A percentile compares a stretch with the other conserved stretches of the same genome.
Evolutionary conservation across 1,284 basidiomycete species (phyloP).

Genomic region (Irpex sp.): DNA sequence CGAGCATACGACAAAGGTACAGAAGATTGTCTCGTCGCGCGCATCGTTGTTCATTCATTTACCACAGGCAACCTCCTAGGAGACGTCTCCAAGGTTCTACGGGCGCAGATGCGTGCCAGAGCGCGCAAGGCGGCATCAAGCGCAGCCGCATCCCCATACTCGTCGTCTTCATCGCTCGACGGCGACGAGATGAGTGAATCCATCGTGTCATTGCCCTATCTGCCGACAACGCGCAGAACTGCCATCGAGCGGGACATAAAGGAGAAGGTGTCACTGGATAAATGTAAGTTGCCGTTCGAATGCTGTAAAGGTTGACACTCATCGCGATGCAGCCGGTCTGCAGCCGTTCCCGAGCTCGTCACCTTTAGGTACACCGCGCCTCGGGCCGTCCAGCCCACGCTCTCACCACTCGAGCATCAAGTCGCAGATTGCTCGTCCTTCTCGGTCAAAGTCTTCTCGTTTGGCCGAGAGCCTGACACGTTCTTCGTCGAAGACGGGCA

Average conservation of each 20-base stretch:
- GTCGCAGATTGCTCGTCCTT: neutral
- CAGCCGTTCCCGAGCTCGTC: neutral
- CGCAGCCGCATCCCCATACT: neutral
- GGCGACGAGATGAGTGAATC: neutral
- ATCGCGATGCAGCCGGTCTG: neutral
- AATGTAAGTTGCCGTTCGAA: neutral
- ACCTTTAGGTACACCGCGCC: neutral
- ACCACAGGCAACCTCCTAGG: neutral
- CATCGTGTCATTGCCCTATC: neutral
- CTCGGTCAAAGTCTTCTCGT: slow-evolving; percentile 1
- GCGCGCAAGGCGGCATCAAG: neutral
- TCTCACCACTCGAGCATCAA: neutral
- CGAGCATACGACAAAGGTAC: neutral
- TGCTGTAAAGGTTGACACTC: neutral
- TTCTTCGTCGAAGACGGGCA: neutral
- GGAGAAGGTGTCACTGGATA: neutral
- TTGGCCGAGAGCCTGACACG: neutral
- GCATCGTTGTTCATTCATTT: neutral
- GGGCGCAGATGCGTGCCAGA: neutral
- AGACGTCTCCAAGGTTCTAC: neutral
- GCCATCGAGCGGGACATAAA: neutral
- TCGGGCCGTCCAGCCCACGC: neutral
- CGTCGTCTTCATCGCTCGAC: neutral
- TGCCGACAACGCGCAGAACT: neutral
- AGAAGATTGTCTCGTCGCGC: neutral